Percentiles rank a stretch among this genome's conserved stretches.
Evolutionary conservation across 352 stramenopile species (phyloP).

Genomic region (Globisporangium carolinianum): DNA sequence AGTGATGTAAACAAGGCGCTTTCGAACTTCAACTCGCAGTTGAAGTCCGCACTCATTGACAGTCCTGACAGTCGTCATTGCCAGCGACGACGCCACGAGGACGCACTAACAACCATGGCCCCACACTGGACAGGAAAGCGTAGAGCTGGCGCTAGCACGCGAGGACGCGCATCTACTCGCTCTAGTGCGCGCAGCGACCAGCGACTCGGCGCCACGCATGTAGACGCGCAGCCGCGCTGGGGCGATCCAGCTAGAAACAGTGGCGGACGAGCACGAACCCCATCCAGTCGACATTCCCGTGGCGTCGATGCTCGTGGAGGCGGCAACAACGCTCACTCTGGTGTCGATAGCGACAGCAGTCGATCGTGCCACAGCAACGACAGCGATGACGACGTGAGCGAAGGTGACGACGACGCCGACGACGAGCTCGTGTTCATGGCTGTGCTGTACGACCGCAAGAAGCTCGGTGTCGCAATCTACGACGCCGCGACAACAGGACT

Average conservation of each 20-base stretch:
- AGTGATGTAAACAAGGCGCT: no score
- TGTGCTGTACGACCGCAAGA: slow-evolving; percentile 54
- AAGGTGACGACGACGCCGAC: slow-evolving; percentile 30
- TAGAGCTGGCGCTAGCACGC: slow-evolving; percentile 1
- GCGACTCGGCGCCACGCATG: no score
- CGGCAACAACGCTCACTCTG: not conserved
- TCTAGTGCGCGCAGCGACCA: no score
- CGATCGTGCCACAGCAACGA: not conserved
- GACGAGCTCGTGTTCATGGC: slow-evolving; percentile 66
- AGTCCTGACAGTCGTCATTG: not conserved
- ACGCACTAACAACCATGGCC: not conserved
- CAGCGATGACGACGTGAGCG: not conserved
- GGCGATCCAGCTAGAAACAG: slow-evolving; percentile 2
- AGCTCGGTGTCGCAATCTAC: slow-evolving; percentile 71
- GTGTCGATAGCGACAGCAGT: not conserved
- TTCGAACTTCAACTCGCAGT: not conserved
- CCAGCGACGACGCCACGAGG: not conserved
- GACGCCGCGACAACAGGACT: slow-evolving; percentile 59
- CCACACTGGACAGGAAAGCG: slow-evolving; percentile 5
- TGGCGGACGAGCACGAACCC: not conserved
- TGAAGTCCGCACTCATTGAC: not conserved
- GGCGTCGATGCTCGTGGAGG: not conserved
- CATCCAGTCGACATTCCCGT: not conserved
- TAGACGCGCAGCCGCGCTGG: not conserved
- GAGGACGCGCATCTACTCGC: not conserved